phyloP scores from a whole-genome alignment of 306 rosid genomes.

The Fragaria vesca region DNA sequence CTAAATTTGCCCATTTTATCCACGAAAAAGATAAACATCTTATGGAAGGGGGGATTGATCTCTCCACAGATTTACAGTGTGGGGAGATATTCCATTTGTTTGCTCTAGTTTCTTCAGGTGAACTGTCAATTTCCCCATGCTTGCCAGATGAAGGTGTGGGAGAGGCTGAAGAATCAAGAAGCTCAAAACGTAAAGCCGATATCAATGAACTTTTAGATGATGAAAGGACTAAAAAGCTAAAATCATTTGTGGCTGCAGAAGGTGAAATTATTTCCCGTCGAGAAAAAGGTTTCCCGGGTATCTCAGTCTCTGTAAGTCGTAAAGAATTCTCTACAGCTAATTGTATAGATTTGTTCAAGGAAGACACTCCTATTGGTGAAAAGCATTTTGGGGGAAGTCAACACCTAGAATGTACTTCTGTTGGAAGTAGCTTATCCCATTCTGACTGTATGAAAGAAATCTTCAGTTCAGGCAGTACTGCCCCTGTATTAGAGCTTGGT shows the following conservation, averaged over 20 bases:
- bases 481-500: constrained; percentile 32
- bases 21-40: constrained; percentile 62
- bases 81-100: constrained; percentile 82
- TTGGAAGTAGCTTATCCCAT: constrained; percentile 28
- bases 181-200: constrained; percentile 66
- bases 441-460: constrained; percentile 44
- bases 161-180: constrained; percentile 82
- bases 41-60: constrained; percentile 50
- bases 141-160: constrained; percentile 89
- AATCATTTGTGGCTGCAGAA: constrained; percentile 55
- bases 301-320: constrained; percentile 45
- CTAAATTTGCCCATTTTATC: constrained; percentile 63
- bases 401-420: constrained; percentile 19
- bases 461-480: constrained; percentile 35
- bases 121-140: constrained; percentile 63
- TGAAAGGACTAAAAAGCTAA: constrained; percentile 56
- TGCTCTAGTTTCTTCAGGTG: constrained; percentile 73
- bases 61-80: constrained; percentile 72
- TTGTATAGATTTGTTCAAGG: constrained; percentile 52
- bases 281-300: constrained; percentile 95
- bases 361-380: constrained; percentile 28
- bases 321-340: constrained; percentile 50
- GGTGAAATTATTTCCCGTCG: constrained; percentile 93
- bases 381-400: constrained; percentile 33
- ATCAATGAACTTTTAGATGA: constrained; percentile 43